Percentiles rank a stretch among this genome's conserved stretches.
Evolutionary conservation across 331 rosid species (phyloP).

Genomic region (Malus hybrid): DNA sequence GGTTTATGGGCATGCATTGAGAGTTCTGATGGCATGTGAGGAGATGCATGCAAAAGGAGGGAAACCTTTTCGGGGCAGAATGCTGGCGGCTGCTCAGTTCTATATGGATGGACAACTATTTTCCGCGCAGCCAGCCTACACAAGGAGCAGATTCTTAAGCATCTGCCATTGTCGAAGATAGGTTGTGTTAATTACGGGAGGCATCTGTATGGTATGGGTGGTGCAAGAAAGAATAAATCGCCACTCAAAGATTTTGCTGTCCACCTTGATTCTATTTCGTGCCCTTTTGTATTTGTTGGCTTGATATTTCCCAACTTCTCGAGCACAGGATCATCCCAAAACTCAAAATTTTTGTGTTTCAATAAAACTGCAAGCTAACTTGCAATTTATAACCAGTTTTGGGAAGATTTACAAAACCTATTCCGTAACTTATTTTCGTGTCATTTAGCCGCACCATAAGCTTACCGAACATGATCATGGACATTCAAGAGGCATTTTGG

Average conservation of each 20-base stretch:
- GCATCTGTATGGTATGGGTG: background rate
- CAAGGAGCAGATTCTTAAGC: background rate
- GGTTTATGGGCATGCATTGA: conserved; percentile 12
- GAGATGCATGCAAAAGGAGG: conserved; percentile 14
- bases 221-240: background rate
- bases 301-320: background rate
- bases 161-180: too few species aligned
- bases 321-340: too few species aligned
- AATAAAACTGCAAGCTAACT: too few species aligned
- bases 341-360: too few species aligned
- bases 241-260: background rate
- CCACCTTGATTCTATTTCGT: too few species aligned
- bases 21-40: conserved; percentile 1
- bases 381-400: too few species aligned
- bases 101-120: background rate
- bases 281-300: background rate
- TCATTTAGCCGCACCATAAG: too few species aligned
- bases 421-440: too few species aligned
- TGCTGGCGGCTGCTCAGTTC: conserved; percentile 22
- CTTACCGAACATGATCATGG: too few species aligned
- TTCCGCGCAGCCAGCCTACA: background rate
- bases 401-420: too few species aligned
- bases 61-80: background rate
- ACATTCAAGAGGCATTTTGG: too few species aligned
- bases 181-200: too few species aligned